Conservation (phyloP, 352 stramenopile genomes). For the Pythium plurisporium region DNA sequence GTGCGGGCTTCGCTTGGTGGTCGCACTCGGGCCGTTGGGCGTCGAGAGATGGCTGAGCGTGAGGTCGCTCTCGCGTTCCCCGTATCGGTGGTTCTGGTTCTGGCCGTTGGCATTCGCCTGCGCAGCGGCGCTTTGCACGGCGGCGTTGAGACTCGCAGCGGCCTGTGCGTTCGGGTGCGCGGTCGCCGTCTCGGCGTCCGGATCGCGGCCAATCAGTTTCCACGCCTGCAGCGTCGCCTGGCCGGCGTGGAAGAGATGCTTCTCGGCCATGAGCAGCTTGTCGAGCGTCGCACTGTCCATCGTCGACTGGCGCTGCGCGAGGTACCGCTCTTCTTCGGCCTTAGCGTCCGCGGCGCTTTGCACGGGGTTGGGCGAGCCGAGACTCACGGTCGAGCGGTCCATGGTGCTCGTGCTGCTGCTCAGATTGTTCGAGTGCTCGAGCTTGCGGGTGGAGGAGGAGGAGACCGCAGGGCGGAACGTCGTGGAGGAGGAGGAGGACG, state of each 20-base stretch:
- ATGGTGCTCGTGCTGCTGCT: no score
- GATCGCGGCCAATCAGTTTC: slow-evolving; percentile 62
- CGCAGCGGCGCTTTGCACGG: slow-evolving; percentile 18
- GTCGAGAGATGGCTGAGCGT: slow-evolving; percentile 19
- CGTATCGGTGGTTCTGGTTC: slow-evolving; percentile 3
- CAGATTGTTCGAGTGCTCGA: no score
- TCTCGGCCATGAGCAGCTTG: slow-evolving; percentile 76
- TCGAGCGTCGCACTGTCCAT: slow-evolving; percentile 82
- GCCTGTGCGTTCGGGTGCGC: slow-evolving; percentile 14
- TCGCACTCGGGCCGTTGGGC: background rate
- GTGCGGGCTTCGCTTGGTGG: no score
- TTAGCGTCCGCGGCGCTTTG: background rate
- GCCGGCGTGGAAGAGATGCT: slow-evolving; percentile 73
- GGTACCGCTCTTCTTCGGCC: slow-evolving; percentile 42
- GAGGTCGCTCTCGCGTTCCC: slow-evolving; percentile 20
- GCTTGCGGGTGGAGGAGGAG: background rate
- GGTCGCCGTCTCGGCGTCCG: slow-evolving; percentile 4
- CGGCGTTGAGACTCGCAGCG: slow-evolving; percentile 17
- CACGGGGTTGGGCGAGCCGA: background rate
- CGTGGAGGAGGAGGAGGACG: slow-evolving; percentile 1
- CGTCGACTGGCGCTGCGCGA: slow-evolving; percentile 60
- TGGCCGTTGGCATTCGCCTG: background rate
- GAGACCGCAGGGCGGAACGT: background rate
- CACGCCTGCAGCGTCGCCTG: slow-evolving; percentile 79
- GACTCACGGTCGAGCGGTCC: background rate